phyloP scores from a whole-genome alignment of 2,329 filamentous ascomycete species.

The Elsinoe australis region DNA sequence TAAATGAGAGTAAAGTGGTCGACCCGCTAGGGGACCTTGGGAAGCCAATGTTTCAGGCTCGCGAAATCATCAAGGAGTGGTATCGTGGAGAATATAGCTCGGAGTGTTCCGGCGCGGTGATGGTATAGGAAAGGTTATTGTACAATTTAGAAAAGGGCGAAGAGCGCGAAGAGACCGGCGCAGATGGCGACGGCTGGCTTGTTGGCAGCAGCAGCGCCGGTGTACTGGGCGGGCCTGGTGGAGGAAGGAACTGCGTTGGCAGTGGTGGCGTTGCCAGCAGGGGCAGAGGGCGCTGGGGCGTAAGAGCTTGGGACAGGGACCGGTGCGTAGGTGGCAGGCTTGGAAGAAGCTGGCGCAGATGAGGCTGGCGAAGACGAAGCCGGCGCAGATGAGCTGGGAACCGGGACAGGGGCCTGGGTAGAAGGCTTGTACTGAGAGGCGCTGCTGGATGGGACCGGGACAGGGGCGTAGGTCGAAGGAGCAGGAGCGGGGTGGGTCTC shows the following conservation, averaged over 20 bases:
- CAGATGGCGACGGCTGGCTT: slow-evolving; percentile 33
- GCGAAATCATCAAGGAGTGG: too few species aligned
- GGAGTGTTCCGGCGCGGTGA: slow-evolving; percentile 13
- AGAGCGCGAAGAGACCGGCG: slow-evolving; percentile 33
- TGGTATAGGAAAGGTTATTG: slow-evolving; percentile 5
- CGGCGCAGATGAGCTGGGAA: background rate
- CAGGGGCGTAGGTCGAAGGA: background rate
- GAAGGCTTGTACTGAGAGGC: background rate
- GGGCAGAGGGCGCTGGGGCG: background rate
- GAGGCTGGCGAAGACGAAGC: background rate
- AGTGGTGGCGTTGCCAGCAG: background rate
- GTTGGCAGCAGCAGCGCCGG: slow-evolving; percentile 32
- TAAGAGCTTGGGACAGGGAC: background rate
- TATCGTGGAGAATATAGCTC: slow-evolving; percentile 3
- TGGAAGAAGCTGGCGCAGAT: background rate
- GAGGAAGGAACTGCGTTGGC: slow-evolving; percentile 8
- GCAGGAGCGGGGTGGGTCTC: background rate
- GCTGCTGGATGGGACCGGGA: background rate
- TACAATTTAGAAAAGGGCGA: slow-evolving; percentile 33
- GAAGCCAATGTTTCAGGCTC: too few species aligned
- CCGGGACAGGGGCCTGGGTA: background rate
- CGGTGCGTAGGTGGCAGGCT: background rate
- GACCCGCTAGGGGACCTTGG: slow-evolving; percentile 1
- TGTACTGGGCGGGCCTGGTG: slow-evolving; percentile 24
- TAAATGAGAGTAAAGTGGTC: background rate